Percentiles rank a stretch among this genome's conserved stretches.
These are phyloP conservation scores for Apium graveolens DNA, from an alignment of 129 eudicot genomes.

Conservation along the genomic window DNA sequence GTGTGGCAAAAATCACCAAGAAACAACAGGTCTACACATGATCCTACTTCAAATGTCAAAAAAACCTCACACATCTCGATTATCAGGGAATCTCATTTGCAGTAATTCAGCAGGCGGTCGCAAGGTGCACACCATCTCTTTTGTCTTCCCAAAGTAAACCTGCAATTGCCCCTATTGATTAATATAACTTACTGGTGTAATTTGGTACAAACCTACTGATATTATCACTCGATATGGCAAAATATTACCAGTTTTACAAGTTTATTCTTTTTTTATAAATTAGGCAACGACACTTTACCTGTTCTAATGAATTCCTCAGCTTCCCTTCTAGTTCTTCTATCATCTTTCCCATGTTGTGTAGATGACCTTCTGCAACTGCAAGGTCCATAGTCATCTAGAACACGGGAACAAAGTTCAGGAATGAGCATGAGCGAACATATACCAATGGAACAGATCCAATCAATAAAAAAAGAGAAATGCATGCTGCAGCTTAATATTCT, in stretches of 20 bases:
- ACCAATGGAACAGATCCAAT: background rate
- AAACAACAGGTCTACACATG: background rate
- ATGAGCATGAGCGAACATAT: background rate
- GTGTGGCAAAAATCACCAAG: background rate
- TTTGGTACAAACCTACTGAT: background rate
- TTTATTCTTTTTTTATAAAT: background rate
- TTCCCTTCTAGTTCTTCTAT: slow-evolving; percentile 97
- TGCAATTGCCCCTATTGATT: slow-evolving; percentile 18
- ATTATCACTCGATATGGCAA: background rate
- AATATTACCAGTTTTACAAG: background rate
- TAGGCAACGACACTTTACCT: slow-evolving; percentile 37
- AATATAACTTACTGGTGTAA: background rate
- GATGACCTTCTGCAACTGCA: slow-evolving; percentile 78
- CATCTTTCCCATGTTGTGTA: slow-evolving; percentile 99
- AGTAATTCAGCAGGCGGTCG: slow-evolving; percentile 78
- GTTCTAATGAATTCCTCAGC: slow-evolving; percentile 86
- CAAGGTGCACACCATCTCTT: slow-evolving; percentile 92
- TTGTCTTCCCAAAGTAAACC: slow-evolving; percentile 99
- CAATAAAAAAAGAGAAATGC: background rate
- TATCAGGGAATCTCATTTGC: slow-evolving; percentile 51
- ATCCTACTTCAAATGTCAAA: background rate
- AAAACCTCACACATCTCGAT: slow-evolving; percentile 27
- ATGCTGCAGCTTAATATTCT: background rate
- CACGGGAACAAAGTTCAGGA: background rate
- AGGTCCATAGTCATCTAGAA: slow-evolving; percentile 82